Conservation (phyloP, 768 basidiomycete species). For the Tylopilus balloui region DNA sequence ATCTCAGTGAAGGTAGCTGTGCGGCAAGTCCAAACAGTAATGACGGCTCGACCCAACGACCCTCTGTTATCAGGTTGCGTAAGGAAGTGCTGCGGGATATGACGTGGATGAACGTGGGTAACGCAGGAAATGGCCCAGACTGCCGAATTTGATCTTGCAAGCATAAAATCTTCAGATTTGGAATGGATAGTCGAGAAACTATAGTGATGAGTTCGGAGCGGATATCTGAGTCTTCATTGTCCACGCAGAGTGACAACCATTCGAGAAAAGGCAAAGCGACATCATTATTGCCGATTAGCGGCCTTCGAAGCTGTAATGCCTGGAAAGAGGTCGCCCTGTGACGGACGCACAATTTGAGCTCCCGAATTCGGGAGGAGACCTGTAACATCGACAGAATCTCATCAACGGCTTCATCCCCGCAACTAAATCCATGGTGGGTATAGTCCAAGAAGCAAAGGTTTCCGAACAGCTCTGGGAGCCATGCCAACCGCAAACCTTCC, state of each 20-base stretch:
- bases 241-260: conserved; percentile 46
- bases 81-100: conserved; percentile 8
- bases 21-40: conserved; percentile 9
- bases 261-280: conserved; percentile 45
- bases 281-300: conserved; percentile 26
- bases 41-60: conserved; percentile 27
- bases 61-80: conserved; percentile 16
- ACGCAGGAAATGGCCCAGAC: conserved; percentile 37
- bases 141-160: conserved; percentile 37
- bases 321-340: conserved; percentile 28
- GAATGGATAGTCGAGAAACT: conserved; percentile 46
- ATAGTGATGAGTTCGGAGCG: conserved; percentile 56
- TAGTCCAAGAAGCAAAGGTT: conserved; percentile 65
- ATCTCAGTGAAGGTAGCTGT: conserved; percentile 11
- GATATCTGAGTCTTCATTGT: conserved; percentile 56
- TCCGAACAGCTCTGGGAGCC: conserved; percentile 58
- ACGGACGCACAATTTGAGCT: conserved; percentile 55
- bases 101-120: conserved; percentile 21
- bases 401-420: conserved; percentile 48
- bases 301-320: conserved; percentile 10
- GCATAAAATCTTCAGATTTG: conserved; percentile 43
- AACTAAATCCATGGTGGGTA: conserved; percentile 66
- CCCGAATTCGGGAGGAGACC: conserved; percentile 48
- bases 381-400: conserved; percentile 58
- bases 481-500: conserved; percentile 61